Evolutionary conservation across 208 protist genomes (phyloP), one percentile per base, ranked within the genome.

Genomic region (Porcisia hertigi): DNA sequence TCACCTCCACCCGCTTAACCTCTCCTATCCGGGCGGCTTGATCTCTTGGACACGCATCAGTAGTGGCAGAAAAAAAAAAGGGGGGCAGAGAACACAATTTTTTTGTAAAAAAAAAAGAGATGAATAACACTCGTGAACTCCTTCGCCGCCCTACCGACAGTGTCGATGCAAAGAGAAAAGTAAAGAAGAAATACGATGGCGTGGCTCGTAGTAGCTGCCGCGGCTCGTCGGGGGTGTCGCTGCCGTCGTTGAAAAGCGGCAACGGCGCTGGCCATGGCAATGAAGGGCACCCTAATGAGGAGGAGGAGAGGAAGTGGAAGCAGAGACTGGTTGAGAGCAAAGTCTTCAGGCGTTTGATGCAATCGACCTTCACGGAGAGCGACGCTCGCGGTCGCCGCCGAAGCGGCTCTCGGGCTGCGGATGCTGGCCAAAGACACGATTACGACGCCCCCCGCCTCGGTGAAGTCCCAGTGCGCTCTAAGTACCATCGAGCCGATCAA

Each of bases 311-410:
- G 53, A 70, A 79, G 39, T 82, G 77, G 82, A 62, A 59, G 20
- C 69, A 81, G 62, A 79, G 62, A 54, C 18, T 86, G 6, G 65
- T 63, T 1, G 82, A 78, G 36, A 80, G 11, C 16, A 86, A 86
- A 52, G 25, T 82, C 41, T 80, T 81, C 52, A 71, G 77, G 74
- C 78, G 79, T 0, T 69, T 86, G 1, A 60, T 81, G 73, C 76
- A 76, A 55, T 73, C 72, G n/a, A 3, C 58, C 3, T 25, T 71
- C 41, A 30, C 36, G 16, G 36, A 20, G 14, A 25, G 47, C 47
- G 18, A 39, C 2, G 1, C 47, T 55, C 47, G 52, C 67, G 47
- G 45, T 55, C 43, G 34, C 45, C 0, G 3, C 5, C 4, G 14
- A 43, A 41, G 18, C 9, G 2, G 30, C 45, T 60, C 57, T 23